Evolutionary conservation across 2,329 filamentous ascomycete genomes (phyloP), one percentile per base, ranked within the genome.

Genomic region (Aspergillus niger): DNA sequence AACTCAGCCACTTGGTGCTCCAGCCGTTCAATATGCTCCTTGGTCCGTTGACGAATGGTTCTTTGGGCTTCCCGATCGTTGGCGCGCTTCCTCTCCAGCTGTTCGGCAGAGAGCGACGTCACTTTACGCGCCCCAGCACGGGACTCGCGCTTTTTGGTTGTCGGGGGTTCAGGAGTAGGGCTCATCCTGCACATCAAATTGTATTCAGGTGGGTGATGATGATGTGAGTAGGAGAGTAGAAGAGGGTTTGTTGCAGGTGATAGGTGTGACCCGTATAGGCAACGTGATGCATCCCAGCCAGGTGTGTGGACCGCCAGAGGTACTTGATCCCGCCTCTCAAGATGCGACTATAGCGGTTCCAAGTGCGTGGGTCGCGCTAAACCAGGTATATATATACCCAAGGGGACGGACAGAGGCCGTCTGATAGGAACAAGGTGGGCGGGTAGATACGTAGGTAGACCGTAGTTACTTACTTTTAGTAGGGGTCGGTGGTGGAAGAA

Each of bases 1-100:
- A 86, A 75, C 49, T 85, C 83, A 47, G 78, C 79, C 50, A 86
- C 80, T 59, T 82, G 81, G 52, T 78, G 75, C 66, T 86, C 83
- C n/a, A 86, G 78, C 28, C 75, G 76, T 63, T 86, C 83, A 62
- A 86, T 86, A 69, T 85, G 83, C 64, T 85, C 83, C 65, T 84
- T 86, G 44, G 83, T 86, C 62, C 84, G 75, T 68, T 85, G 82
- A 30, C 84, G 81, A 65, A 86, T 86, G 52, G 83, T 84, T 65
- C 84, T 79, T 69, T 86, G 84, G 57, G 84, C 84, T 72, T 86
- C 84, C 63, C 84, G 79, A 70, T 86, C 84, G 70, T 86, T 86
- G 63, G 84, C 84, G 61, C 84, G 78, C 71, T 86, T 86, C 54
- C 84, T 77, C 67, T 86, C 84, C 52, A 86, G 75, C 67, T 86